Conservation (phyloP, 148 eudicot genomes). For the Beta vulgaris region DNA sequence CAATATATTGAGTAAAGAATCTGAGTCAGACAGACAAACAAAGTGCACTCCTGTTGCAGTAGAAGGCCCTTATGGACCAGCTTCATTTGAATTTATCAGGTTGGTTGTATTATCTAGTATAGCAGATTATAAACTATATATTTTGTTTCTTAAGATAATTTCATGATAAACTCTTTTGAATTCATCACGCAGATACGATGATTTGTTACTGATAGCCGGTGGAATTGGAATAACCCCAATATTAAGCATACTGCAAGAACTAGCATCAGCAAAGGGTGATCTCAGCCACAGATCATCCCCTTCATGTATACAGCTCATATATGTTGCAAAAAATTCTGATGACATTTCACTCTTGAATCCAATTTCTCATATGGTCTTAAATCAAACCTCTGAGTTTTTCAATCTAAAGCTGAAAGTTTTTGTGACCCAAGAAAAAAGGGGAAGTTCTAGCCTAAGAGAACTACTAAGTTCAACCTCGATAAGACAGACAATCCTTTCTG, state of each 20-base stretch:
- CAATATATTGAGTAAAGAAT: constrained; percentile 32
- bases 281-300: constrained; percentile 31
- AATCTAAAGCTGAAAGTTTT: constrained; percentile 49
- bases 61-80: constrained; percentile 94
- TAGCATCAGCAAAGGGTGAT: constrained; percentile 25
- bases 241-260: constrained; percentile 70
- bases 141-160: background rate
- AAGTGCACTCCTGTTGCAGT: constrained; percentile 50
- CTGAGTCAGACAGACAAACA: constrained; percentile 25
- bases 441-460: constrained; percentile 40
- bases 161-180: background rate
- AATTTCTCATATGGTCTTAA: constrained; percentile 43
- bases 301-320: constrained; percentile 51
- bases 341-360: constrained; percentile 49
- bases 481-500: constrained; percentile 30
- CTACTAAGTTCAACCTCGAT: constrained; percentile 41
- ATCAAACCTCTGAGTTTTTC: constrained; percentile 29
- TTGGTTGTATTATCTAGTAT: constrained; percentile 10
- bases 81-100: constrained; percentile 60
- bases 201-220: constrained; percentile 66
- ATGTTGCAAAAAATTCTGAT: constrained; percentile 53
- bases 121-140: background rate
- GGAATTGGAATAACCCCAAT: constrained; percentile 93
- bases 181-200: constrained; percentile 54
- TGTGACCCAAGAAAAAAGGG: constrained; percentile 63